Evolutionary conservation across 495 filamentous ascomycete species (phyloP).

Genomic region (Xylaria curta): DNA sequence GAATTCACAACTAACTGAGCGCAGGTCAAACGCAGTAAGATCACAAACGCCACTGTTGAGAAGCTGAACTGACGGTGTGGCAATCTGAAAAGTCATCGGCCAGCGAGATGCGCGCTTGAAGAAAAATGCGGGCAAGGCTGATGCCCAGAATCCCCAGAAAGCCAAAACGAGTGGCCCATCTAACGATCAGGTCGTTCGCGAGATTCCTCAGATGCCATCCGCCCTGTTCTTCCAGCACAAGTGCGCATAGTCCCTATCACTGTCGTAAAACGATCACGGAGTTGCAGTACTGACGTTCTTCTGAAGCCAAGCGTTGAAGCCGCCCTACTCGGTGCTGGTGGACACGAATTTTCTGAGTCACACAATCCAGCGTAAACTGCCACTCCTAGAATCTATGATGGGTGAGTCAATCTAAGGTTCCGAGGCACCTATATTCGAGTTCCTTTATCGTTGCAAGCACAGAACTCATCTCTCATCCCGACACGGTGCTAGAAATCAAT

Average conservation of each 20-base stretch:
- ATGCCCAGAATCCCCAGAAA: conserved; percentile 62
- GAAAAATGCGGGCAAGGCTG: conserved; percentile 59
- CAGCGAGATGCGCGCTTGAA: conserved; percentile 67
- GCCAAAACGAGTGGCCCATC: conserved; percentile 46
- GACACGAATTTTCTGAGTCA: conserved; percentile 96
- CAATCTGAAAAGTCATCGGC: conserved; percentile 52
- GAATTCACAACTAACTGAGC: conserved; percentile 12
- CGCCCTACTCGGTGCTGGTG: conserved; percentile 84
- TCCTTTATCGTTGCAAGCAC: neutral
- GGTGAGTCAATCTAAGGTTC: neutral
- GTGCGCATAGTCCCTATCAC: conserved; percentile 16
- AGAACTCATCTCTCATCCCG: neutral
- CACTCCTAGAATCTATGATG: conserved; percentile 77
- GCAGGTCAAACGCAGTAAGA: conserved; percentile 29
- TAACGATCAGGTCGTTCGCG: conserved; percentile 62
- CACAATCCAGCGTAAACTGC: conserved; percentile 88
- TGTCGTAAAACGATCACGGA: neutral
- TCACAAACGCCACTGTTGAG: neutral
- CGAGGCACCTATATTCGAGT: neutral
- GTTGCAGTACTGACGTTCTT: conserved; percentile 4
- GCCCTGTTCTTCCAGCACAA: conserved; percentile 96
- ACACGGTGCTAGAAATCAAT: neutral
- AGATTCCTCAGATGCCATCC: conserved; percentile 81
- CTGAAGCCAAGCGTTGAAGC: conserved; percentile 71
- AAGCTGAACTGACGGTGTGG: conserved; percentile 9